Percentiles rank a stretch among this genome's conserved stretches.
phyloP scores from a whole-genome alignment of 176 grass and related monocot species.

The Bonia amplexicaulis region DNA sequence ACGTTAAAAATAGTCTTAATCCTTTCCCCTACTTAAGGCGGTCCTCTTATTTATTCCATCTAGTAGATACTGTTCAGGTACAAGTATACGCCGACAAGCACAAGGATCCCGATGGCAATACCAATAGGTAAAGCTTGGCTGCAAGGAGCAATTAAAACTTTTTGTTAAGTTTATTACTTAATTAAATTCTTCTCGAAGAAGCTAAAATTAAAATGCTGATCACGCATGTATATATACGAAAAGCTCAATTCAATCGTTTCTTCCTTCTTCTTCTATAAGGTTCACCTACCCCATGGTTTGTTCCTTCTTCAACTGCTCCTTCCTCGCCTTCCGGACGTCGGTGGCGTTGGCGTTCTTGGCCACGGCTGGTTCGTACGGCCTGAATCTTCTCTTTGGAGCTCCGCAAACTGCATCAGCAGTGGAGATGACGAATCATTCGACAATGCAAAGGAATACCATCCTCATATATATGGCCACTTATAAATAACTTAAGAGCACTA shows the following conservation, averaged over 20 bases:
- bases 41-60: background rate
- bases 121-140: slow-evolving; percentile 76
- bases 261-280: background rate
- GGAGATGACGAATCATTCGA: background rate
- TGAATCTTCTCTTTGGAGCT: slow-evolving; percentile 90
- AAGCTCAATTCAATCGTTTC: background rate
- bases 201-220: background rate
- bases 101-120: slow-evolving; percentile 45
- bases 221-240: background rate
- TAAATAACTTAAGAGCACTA: too few species aligned
- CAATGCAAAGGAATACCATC: background rate
- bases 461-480: background rate
- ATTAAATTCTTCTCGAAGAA: background rate
- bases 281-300: slow-evolving; percentile 58
- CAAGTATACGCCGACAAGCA: slow-evolving; percentile 57
- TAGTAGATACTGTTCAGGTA: slow-evolving; percentile 81
- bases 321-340: slow-evolving; percentile 66
- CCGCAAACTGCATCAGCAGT: slow-evolving; percentile 63
- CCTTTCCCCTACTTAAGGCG: background rate
- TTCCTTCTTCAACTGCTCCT: slow-evolving; percentile 79
- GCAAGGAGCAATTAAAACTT: background rate
- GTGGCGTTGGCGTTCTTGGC: slow-evolving; percentile 57
- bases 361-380: slow-evolving; percentile 53
- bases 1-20: background rate
- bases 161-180: background rate